Conservation (phyloP, 345 rosid genomes). For the Eucalyptus sideroxylon region DNA sequence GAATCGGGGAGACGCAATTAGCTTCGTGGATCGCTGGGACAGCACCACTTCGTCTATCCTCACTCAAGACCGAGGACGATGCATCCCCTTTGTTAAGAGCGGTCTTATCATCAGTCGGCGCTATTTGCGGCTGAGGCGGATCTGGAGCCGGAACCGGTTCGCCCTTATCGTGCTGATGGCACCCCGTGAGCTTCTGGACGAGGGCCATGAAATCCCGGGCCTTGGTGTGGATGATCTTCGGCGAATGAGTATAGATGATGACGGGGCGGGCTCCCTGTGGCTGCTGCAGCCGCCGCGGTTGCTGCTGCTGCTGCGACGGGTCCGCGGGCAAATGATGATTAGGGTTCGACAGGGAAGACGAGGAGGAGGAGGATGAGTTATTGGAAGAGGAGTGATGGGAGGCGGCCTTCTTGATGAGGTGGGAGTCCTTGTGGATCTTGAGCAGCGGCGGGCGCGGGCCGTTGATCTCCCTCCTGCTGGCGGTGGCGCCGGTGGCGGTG, state of each 20-base stretch:
- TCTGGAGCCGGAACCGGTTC: background rate
- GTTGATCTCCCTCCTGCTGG: constrained; percentile 3
- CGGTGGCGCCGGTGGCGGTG: background rate
- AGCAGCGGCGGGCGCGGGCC: constrained; percentile 23
- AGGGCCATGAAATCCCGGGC: constrained; percentile 74
- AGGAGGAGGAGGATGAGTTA: background rate
- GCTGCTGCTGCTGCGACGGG: background rate
- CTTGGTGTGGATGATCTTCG: constrained; percentile 68
- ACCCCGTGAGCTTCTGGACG: constrained; percentile 73
- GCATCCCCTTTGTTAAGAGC: background rate
- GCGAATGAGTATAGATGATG: constrained; percentile 56
- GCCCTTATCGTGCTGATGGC: background rate
- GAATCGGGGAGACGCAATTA: background rate
- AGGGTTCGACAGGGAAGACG: background rate
- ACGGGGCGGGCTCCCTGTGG: constrained; percentile 15
- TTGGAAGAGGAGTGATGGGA: background rate
- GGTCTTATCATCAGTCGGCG: background rate
- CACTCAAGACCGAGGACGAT: background rate
- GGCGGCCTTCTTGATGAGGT: constrained; percentile 16
- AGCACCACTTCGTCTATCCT: background rate
- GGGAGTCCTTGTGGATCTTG: constrained; percentile 32
- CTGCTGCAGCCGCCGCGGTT: background rate
- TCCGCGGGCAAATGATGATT: background rate
- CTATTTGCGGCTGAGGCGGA: background rate
- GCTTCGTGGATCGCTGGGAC: background rate